Base-by-base conservation (phyloP, 345 rosid species). In the Reutealis trisperma region DNA sequence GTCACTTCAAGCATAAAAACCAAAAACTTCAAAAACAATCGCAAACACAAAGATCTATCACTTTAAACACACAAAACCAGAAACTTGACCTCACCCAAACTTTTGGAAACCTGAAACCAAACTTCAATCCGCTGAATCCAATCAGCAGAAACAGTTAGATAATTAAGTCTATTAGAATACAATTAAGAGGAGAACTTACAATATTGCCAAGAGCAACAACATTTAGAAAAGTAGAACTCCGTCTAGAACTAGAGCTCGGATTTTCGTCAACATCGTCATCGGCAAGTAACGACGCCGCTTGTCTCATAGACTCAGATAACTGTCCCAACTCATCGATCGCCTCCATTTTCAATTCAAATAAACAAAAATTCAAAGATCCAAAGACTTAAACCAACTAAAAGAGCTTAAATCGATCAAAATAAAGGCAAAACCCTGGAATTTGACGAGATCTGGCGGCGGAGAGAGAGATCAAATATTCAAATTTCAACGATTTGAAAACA, bases 301-400 rank as follows among this genome's bases (percentile, higher is more conserved):
- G 81, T 51, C n/a, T 63, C 81, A 78, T 78, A 8, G 81, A 71
- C 66, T 78, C 72, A 6, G 81, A 78, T 19, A 78, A 61, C 66
- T 78, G 76, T 8, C 22, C 44, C 57, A 78, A 32, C 71, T 72
- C 81, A 11, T 78, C 81, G 64, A 72, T 78, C 81, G 72, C 76
- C 49, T 78, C 81, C 81, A 78, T 78, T 25, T 37, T 64, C 66
- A 27, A n/a, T 32, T 55, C 54, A 10, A 44, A 22, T 7, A n/a
- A 71, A 34, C 22, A 30, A 55, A 71, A 54, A 0, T 32, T 11
- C 10, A 30, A 70, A 70, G 61, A 70, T 44, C 57, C 34, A 47
- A 24, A 24, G 34, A 45, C 6, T 19, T 18, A 54, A 54, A 54
- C 19, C 6, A 54, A 54, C 7, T 16, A 54, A 5, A 16, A 54